Base-by-base conservation (phyloP, 441 rosid species). In the Euphorbia corollata region DNA sequence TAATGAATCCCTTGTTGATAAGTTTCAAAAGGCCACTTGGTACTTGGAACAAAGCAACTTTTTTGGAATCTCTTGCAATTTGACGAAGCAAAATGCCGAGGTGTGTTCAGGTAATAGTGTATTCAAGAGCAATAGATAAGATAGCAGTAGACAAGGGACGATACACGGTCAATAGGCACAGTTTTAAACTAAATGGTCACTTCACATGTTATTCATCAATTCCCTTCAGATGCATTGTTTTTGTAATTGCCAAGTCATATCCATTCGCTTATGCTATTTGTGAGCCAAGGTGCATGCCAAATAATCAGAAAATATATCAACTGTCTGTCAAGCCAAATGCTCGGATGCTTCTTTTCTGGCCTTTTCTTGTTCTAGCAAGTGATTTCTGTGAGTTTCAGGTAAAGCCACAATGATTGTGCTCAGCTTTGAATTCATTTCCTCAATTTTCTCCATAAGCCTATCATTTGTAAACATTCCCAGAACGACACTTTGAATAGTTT, bases 391-490 rank as follows among this genome's bases (percentile, higher is more conserved):
- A 16, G 87, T 91, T 75, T 91, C 98, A 2, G 96, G 95, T 13
- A 83, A 22, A 8, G 98, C 86, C 55, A 59, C 27, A 22, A 85
- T 74, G 20, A 89, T 73, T 10, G 88, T 65, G 2, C 74, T 77
- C 54, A 89, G 72, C 77, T 81, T 87, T 4, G 57, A 5, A 62
- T 82, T 84, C 67, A 92, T 71, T 60, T 87, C 92, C 63, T 87
- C 87, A 68, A 90, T 73, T 76, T 82, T 87, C 48, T 73, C 82
- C 87, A 88, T 80, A 19, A 90, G 75, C 75, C 70, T 72, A 68
- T 88, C 95, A 53, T 83, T 88, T 2, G 98, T 93, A 64, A 89
- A 89, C 92, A 89, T 69, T 15, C 97, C 97, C 15, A 77, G 20
- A 23, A 78, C 77, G n/a, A 88, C 87, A 2, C 68, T 78, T 60